Evolutionary conservation across 1,139 yeast genomes (phyloP), one percentile per base, ranked within the genome.

Genomic region (Pichia norvegensis): DNA sequence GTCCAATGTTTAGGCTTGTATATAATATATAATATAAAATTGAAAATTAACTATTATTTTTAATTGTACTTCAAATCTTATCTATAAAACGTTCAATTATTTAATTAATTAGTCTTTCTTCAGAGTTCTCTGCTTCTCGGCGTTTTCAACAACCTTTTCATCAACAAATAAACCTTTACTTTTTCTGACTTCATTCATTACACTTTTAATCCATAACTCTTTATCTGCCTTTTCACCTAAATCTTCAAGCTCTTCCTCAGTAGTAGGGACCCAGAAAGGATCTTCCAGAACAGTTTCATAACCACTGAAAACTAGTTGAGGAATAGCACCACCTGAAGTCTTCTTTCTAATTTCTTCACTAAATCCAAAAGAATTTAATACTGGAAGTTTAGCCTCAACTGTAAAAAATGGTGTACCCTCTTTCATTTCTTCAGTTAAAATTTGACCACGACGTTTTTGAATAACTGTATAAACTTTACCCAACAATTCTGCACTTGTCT

Each of bases 251-350:
- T 94, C 98, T 63, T 88, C 97, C 57, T 86, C 97, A 0, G 98
- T 94, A 7, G 92, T 86, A n/a, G 99, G 98, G 13, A 92, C 95
- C 99, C 99, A 94, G 72, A 84, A 94, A 36, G 99, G 99, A 68
- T 94, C 97, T 54, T 85, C 78, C 52, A 87, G 95, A 44, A 90
- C 75, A 52, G 81, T 69, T 57, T 88, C 95, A 63, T 76, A 94
- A 1, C 98, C 98, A 40, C 84, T 77, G 60, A 92, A 92, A 7
- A 90, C 86, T 49, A 94, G 72, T 64, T 92, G 98, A 0, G 98
- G 98, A 59, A 87, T 85, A 4, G 98, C 98, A 5, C 97, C 95
- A 46, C 99, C 99, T 1, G 96, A 85, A 0, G 98, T 90, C 56
- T 79, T 78, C 67, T 88, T 92, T 51, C 98, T 74, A 42, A 94